Evolutionary conservation across 179 eudicot genomes (phyloP).

Genomic region (Carnegiea gigantea): DNA sequence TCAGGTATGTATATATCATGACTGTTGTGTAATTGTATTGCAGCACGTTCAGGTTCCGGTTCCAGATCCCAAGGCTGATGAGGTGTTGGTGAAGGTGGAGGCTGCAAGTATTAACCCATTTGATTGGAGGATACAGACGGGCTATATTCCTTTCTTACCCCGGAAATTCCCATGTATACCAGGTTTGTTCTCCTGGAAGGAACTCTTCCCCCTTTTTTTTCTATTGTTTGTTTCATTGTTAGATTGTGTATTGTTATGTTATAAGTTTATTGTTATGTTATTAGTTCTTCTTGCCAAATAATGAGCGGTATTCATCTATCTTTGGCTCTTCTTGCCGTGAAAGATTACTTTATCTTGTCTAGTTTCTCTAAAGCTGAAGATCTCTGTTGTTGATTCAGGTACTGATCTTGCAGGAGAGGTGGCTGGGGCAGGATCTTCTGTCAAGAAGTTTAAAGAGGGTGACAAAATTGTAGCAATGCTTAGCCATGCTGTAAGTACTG

Average conservation of each 20-base stretch:
- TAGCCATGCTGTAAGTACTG: slow-evolving; percentile 41
- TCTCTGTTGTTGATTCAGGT: slow-evolving; percentile 35
- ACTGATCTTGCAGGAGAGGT: slow-evolving; percentile 85
- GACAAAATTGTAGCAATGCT: slow-evolving; percentile 74
- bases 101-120: slow-evolving; percentile 66
- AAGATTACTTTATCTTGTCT: neutral
- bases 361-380: neutral
- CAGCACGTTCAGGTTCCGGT: slow-evolving; percentile 69
- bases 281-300: neutral
- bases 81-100: slow-evolving; percentile 60
- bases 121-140: slow-evolving; percentile 74
- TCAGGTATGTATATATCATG: neutral
- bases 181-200: slow-evolving; percentile 36
- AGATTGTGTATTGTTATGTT: too few species aligned
- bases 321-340: neutral
- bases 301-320: neutral
- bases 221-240: too few species aligned
- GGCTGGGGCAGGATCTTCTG: slow-evolving; percentile 57
- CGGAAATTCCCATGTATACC: slow-evolving; percentile 63
- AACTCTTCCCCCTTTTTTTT: too few species aligned
- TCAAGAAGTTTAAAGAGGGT: slow-evolving; percentile 59
- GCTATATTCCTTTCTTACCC: slow-evolving; percentile 43
- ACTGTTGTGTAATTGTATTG: slow-evolving; percentile 16
- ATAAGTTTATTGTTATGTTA: too few species aligned
- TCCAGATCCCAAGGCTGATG: slow-evolving; percentile 52